A percentile compares a stretch with the other conserved stretches of the same genome.
Conservation (phyloP, 768 basidiomycete species). For the Lactifluus rugatus region DNA sequence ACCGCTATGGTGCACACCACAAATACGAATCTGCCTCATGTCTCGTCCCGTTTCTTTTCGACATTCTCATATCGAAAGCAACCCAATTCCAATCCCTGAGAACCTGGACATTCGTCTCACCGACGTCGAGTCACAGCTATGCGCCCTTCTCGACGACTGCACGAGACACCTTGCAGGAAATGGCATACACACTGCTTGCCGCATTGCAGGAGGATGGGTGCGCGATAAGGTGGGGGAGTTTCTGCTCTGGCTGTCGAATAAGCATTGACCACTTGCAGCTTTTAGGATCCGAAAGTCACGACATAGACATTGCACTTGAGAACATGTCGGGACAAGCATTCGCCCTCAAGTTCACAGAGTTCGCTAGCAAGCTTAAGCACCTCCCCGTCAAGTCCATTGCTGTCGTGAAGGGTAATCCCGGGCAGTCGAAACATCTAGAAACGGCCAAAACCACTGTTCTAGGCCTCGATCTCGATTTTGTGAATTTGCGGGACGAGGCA, state of each 20-base stretch:
- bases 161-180: slow-evolving; percentile 44
- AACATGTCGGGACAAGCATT: slow-evolving; percentile 88
- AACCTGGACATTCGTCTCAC: slow-evolving; percentile 45
- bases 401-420: slow-evolving; percentile 88
- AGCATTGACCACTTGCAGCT: slow-evolving; percentile 38
- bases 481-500: slow-evolving; percentile 87
- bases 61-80: slow-evolving; percentile 17
- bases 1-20: neutral
- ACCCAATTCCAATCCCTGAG: slow-evolving; percentile 26
- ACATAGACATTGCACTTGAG: slow-evolving; percentile 87
- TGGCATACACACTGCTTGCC: slow-evolving; percentile 53
- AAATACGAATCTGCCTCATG: slow-evolving; percentile 21
- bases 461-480: slow-evolving; percentile 82
- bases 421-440: slow-evolving; percentile 96
- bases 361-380: slow-evolving; percentile 41
- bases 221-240: slow-evolving; percentile 74
- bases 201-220: slow-evolving; percentile 98
- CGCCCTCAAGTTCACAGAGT: slow-evolving; percentile 66
- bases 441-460: slow-evolving; percentile 80
- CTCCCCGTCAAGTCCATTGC: slow-evolving; percentile 52
- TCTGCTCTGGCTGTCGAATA: neutral
- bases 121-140: slow-evolving; percentile 58
- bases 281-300: slow-evolving; percentile 70
- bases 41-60: slow-evolving; percentile 17
- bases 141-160: slow-evolving; percentile 73